phyloP scores from a whole-genome alignment of 2,329 filamentous ascomycete species.

The Mycosphaerella arachidis region DNA sequence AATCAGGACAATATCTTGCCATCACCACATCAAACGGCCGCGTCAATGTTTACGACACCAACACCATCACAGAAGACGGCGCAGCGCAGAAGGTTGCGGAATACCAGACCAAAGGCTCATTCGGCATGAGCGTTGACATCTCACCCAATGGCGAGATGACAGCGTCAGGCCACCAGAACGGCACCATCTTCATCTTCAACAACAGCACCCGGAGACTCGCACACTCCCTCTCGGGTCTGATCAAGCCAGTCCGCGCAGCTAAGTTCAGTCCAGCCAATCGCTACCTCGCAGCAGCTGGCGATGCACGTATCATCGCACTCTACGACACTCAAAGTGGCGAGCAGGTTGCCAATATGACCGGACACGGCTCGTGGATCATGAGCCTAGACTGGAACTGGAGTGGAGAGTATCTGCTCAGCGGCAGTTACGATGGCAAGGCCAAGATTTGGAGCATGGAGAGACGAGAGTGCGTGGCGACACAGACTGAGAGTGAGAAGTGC shows the following conservation, averaged over 20 bases:
- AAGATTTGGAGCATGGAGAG: slow-evolving; percentile 94
- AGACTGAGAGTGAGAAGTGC: slow-evolving; percentile 77
- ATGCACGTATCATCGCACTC: slow-evolving; percentile 80
- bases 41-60: slow-evolving; percentile 78
- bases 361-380: slow-evolving; percentile 82
- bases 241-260: slow-evolving; percentile 79
- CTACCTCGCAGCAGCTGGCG: slow-evolving; percentile 82
- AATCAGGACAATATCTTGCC: slow-evolving; percentile 79
- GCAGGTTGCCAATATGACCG: slow-evolving; percentile 78
- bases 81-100: slow-evolving; percentile 60
- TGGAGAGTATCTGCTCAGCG: slow-evolving; percentile 84
- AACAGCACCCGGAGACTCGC: slow-evolving; percentile 81
- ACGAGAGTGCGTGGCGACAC: slow-evolving; percentile 81
- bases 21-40: slow-evolving; percentile 81
- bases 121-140: slow-evolving; percentile 83
- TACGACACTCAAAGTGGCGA: slow-evolving; percentile 92
- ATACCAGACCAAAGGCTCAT: slow-evolving; percentile 90
- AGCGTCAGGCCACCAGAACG: slow-evolving; percentile 88
- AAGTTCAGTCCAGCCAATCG: slow-evolving; percentile 83
- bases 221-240: slow-evolving; percentile 83
- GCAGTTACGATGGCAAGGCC: slow-evolving; percentile 81
- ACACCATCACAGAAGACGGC: slow-evolving; percentile 36
- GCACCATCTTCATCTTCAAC: slow-evolving; percentile 89
- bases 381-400: slow-evolving; percentile 89
- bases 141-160: slow-evolving; percentile 75